Evolutionary conservation across 768 basidiomycete genomes (phyloP), one percentile per base, ranked within the genome.

Genomic region (Thelephora aurantiotincta): DNA sequence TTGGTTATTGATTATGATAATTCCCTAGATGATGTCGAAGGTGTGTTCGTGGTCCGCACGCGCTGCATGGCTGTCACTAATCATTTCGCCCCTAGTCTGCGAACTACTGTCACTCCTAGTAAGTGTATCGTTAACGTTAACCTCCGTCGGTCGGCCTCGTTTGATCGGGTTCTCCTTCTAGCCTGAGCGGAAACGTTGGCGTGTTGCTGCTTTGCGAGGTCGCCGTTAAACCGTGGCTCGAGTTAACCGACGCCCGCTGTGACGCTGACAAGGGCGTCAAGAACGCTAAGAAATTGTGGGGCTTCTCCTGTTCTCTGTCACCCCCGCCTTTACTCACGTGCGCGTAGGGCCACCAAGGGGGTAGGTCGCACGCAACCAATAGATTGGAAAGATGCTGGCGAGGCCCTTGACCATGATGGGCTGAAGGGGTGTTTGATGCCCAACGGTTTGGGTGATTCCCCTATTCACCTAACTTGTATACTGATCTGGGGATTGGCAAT

Each of bases 181-280:
- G 73, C 47, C 51, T 77, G 59, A 77, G 76, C 54, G 56, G 71
- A 53, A 60, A 65, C 49, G 69, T 65, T 1, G 78, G 77, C 34
- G 50, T 79, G n/a, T 65, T 80, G 14, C 65, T 80, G 22, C 68
- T 79, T 5, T 78, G 77, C 53, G 78, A 79, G 55, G 75, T 78
- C 13, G 76, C 71, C 7, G 75, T 65, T 4, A 71, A 71, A 50
- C 78, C 78, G 0, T 72, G 72, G 62, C 63, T 70, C 54, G 78
- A 79, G 54, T 67, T 61, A 47, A 52, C 48, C 13, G 16, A 65
- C 33, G 69, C 73, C 19, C 58, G 73, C 53, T 78, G 74, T 55
- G 53, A 72, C 48, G 78, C 78, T 14, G 73, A 69, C 54, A 49
- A 58, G 33, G 63, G 62, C 35, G 77, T 75, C 63, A 73, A 71